These are phyloP conservation scores for Blepharisma undulans DNA, from an alignment of 169 alveolate genomes.

Conservation along the genomic window DNA sequence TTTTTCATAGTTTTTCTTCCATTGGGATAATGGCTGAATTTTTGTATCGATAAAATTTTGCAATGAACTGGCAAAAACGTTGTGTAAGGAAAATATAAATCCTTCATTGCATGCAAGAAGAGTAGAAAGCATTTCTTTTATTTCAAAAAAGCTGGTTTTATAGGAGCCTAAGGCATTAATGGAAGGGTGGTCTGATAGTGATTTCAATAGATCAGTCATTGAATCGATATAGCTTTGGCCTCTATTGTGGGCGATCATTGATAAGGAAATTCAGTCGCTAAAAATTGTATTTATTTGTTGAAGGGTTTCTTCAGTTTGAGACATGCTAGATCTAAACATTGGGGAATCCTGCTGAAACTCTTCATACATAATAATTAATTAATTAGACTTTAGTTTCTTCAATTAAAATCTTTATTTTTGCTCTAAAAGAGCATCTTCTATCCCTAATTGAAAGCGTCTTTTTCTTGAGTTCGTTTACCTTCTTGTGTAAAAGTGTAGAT, in stretches of 20 bases:
- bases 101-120: slow-evolving; percentile 25
- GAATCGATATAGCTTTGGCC: slow-evolving; percentile 6
- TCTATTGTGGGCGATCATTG: not conserved
- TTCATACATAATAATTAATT: not conserved
- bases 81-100: not conserved
- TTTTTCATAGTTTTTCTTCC: slow-evolving; percentile 13
- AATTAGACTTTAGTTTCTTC: not conserved
- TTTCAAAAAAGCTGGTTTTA: not conserved
- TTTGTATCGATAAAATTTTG: not conserved
- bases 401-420: not conserved
- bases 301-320: slow-evolving; percentile 7
- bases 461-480: not conserved
- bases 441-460: not conserved
- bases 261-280: not conserved
- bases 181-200: not conserved
- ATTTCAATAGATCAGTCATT: not conserved
- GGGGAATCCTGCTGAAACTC: slow-evolving; percentile 29
- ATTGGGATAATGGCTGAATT: not conserved
- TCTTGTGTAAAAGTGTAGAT: not conserved
- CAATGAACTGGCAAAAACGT: not conserved
- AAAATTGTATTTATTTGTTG: not conserved
- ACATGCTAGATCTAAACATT: not conserved
- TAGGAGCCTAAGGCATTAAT: not conserved
- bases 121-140: not conserved
- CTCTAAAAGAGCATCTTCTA: not conserved